Percentiles rank a stretch among this genome's conserved stretches.
These are phyloP conservation scores for Phytophthora pini DNA, from an alignment of 352 stramenopile species.

Conservation along the genomic window DNA sequence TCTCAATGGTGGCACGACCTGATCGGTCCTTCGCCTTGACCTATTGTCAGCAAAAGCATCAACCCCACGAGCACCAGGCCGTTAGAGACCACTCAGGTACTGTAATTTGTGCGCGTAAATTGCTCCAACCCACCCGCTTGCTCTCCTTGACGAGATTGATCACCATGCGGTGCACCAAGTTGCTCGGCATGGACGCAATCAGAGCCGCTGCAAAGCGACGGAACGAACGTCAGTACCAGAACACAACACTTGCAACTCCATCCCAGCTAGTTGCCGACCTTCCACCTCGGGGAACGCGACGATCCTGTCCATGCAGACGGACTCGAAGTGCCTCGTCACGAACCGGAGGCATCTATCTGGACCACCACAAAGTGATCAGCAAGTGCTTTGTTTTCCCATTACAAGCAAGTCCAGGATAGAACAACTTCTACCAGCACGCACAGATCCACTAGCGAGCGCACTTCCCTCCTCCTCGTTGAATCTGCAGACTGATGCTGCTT, in stretches of 20 bases:
- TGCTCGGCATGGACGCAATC: constrained; percentile 67
- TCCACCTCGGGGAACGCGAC: constrained; percentile 60
- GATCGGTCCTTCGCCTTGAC: constrained; percentile 47
- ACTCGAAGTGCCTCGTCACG: constrained; percentile 76
- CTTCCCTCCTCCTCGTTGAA: constrained; percentile 36
- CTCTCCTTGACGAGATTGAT: constrained; percentile 63
- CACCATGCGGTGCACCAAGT: constrained; percentile 75
- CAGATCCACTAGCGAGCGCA: constrained; percentile 66
- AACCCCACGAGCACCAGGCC: background rate
- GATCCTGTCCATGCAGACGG: constrained; percentile 71
- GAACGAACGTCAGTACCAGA: background rate
- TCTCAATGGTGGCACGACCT: constrained; percentile 40
- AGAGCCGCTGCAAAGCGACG: constrained; percentile 45
- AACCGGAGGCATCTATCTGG: constrained; percentile 73
- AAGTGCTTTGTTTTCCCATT: background rate
- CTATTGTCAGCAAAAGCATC: constrained; percentile 20
- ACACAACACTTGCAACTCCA: background rate
- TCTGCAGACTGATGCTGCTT: constrained; percentile 14
- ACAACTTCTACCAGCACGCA: constrained; percentile 17
- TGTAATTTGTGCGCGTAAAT: background rate
- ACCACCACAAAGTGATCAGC: background rate
- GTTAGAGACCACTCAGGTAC: background rate
- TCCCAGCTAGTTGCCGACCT: constrained; percentile 36
- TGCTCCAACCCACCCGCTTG: constrained; percentile 46
- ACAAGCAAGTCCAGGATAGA: background rate